Evolutionary conservation across 305 asterid genomes (phyloP).

Genomic region (Fraxinus baroniana): DNA sequence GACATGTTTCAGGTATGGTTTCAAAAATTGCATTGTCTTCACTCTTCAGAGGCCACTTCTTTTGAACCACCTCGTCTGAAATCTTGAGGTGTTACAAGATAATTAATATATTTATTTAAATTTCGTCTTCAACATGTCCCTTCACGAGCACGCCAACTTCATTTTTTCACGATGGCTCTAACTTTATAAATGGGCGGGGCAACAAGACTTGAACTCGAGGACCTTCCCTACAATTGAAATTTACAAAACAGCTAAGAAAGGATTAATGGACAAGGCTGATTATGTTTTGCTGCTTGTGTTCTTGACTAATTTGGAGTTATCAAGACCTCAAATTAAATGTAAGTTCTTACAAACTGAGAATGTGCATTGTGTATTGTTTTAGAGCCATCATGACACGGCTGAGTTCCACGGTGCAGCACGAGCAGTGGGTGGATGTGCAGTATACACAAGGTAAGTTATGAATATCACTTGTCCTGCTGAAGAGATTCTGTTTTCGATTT

Average conservation of each 20-base stretch:
- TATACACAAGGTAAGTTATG: slow-evolving; percentile 2
- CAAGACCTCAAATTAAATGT: not conserved
- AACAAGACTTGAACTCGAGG: not conserved
- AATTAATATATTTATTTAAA: not conserved
- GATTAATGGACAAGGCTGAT: not conserved
- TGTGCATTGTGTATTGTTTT: not conserved
- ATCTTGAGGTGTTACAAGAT: not conserved
- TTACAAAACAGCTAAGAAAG: not conserved
- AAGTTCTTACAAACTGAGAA: not conserved
- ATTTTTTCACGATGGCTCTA: not conserved
- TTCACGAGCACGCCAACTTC: not conserved
- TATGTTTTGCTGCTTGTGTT: not conserved
- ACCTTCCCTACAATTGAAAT: not conserved
- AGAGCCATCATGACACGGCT: slow-evolving; percentile 2
- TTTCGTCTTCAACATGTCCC: not conserved
- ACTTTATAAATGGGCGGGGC: not conserved
- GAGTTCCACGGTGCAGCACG: slow-evolving; percentile 16
- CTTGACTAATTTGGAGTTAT: not conserved
- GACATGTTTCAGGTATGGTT: slow-evolving; percentile 13
- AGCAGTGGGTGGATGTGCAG: slow-evolving; percentile 13
- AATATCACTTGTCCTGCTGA: not conserved
- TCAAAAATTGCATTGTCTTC: not conserved
- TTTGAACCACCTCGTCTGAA: not conserved
- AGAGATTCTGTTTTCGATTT: not conserved
- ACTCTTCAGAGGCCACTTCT: not conserved